Conservation (phyloP, 345 rosid genomes). For the Barbarea vulgaris region DNA sequence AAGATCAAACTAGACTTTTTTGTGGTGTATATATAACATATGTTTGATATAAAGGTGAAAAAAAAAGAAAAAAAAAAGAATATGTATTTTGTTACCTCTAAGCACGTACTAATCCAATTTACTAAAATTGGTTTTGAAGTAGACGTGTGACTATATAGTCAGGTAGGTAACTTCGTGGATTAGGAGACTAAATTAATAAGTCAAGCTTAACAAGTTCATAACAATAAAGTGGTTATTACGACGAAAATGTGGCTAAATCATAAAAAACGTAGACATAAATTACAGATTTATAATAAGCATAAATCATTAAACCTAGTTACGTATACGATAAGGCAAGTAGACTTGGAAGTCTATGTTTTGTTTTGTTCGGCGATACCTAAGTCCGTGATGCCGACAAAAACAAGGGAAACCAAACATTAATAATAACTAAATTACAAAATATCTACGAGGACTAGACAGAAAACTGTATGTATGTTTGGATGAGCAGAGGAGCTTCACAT, state of each 20-base stretch:
- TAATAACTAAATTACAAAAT: background rate
- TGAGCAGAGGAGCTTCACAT: constrained; percentile 38
- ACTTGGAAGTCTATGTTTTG: constrained; percentile 20
- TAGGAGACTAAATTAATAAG: background rate
- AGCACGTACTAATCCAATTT: background rate
- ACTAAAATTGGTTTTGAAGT: background rate
- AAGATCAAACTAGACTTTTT: background rate
- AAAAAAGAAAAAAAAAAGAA: no score
- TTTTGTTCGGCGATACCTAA: constrained; percentile 3
- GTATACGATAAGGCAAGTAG: constrained; percentile 17
- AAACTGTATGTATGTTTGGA: background rate
- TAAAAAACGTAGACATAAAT: background rate
- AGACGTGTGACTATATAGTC: background rate
- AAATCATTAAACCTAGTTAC: background rate
- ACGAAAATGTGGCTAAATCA: background rate
- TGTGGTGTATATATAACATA: background rate
- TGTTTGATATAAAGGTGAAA: background rate
- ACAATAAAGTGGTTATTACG: background rate
- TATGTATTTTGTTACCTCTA: background rate
- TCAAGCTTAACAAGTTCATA: background rate
- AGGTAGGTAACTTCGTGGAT: background rate
- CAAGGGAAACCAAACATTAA: background rate
- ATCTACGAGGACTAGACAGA: background rate
- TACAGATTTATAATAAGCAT: background rate
- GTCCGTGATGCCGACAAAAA: constrained; percentile 2